Conservation (phyloP, 345 rosid species). For the Linum usitatissimum region DNA sequence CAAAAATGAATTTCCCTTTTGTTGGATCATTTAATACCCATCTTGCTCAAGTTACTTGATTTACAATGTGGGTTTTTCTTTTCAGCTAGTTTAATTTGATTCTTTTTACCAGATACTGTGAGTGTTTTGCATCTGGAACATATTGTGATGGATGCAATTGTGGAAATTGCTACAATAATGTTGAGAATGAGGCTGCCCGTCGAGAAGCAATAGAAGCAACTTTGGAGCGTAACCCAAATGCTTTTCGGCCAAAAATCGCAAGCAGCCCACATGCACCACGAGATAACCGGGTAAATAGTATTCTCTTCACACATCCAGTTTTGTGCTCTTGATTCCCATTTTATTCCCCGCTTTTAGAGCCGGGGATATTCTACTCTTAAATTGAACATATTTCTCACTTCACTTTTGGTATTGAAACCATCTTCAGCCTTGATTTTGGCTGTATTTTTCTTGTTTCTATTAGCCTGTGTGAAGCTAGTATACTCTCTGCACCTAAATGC, state of each 20-base stretch:
- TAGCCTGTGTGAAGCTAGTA: too few relatives aligned
- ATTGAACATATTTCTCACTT: neutral
- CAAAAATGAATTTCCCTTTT: neutral
- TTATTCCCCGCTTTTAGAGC: too few relatives aligned
- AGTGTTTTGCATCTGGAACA: conserved; percentile 43
- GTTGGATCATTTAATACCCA: neutral
- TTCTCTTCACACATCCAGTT: too few relatives aligned
- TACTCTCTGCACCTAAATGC: too few relatives aligned
- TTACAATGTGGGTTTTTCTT: neutral
- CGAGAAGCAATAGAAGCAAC: conserved; percentile 23
- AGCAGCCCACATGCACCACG: conserved; percentile 10
- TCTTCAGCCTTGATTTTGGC: too few relatives aligned
- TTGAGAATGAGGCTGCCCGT: conserved; percentile 26
- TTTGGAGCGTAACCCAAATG: conserved; percentile 36
- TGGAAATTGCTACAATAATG: conserved; percentile 32
- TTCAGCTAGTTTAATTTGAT: neutral
- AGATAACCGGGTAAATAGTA: conserved; percentile 25
- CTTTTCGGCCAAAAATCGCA: conserved; percentile 28
- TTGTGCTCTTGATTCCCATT: too few relatives aligned
- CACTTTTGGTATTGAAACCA: too few relatives aligned
- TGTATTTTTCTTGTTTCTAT: too few relatives aligned
- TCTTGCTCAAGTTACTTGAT: neutral
- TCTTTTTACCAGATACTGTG: conserved; percentile 36
- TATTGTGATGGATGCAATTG: conserved; percentile 44
- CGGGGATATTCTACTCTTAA: neutral